These are phyloP conservation scores for Tephrocybe sp. DNA, from an alignment of 768 basidiomycete species.

Conservation along the genomic window DNA sequence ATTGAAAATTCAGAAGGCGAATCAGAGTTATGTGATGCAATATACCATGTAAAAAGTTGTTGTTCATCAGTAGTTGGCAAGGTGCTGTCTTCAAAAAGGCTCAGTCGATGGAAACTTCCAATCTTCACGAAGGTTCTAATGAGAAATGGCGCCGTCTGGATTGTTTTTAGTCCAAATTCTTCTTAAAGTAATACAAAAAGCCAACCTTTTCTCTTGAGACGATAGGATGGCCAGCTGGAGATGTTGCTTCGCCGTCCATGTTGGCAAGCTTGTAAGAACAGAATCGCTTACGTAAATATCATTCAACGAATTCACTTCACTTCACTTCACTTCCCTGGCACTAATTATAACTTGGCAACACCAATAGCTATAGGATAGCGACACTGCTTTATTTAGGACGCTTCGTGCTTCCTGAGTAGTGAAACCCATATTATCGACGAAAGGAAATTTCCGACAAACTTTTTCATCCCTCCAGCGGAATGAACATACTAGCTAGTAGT, in stretches of 20 bases:
- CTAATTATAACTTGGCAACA: too few species aligned
- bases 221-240: conserved; percentile 44
- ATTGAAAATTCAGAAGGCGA: not conserved
- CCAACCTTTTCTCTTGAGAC: conserved; percentile 62
- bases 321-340: too few species aligned
- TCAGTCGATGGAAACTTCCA: conserved; percentile 71
- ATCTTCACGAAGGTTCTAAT: conserved; percentile 83
- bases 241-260: conserved; percentile 40
- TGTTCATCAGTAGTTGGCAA: conserved; percentile 81
- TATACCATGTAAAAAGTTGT: conserved; percentile 79
- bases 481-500: too few species aligned
- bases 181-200: not conserved
- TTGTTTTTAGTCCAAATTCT: conserved; percentile 3
- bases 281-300: too few species aligned
- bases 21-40: not conserved
- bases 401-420: too few species aligned
- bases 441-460: too few species aligned
- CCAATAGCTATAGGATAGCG: too few species aligned
- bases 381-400: too few species aligned
- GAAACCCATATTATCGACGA: too few species aligned
- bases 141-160: conserved; percentile 77
- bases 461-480: too few species aligned
- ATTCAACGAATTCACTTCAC: not conserved
- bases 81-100: conserved; percentile 75
- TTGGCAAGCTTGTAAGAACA: too few species aligned